Conservation (phyloP, 495 filamentous ascomycete species). For the Penicillium simplicissimum region DNA sequence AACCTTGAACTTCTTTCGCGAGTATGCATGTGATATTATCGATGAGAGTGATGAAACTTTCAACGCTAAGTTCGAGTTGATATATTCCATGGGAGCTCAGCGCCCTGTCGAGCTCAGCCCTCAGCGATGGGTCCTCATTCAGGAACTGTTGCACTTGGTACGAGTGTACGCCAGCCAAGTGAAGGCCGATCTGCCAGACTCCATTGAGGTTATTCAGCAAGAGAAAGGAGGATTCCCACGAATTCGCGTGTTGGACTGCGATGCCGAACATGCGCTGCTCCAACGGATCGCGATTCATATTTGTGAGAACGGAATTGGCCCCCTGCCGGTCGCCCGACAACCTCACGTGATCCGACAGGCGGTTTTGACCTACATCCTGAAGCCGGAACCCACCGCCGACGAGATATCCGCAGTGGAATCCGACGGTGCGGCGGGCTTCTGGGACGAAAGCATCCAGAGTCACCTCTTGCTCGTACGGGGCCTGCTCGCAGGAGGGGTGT, state of each 20-base stretch:
- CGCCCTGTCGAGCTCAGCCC: constrained; percentile 55
- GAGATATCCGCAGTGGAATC: constrained; percentile 35
- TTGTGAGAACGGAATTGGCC: constrained; percentile 20
- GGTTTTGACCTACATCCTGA: constrained; percentile 46
- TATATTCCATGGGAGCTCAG: constrained; percentile 68
- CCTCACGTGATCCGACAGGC: constrained; percentile 32
- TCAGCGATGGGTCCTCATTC: constrained; percentile 60
- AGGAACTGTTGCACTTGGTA: constrained; percentile 54
- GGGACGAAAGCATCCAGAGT: not conserved
- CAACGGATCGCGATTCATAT: constrained; percentile 15
- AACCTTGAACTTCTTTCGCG: constrained; percentile 44
- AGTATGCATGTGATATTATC: constrained; percentile 53
- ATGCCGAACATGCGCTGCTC: constrained; percentile 12
- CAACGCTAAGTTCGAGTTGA: constrained; percentile 58
- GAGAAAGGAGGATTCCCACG: constrained; percentile 37
- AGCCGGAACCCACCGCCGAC: constrained; percentile 22
- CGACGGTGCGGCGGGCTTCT: not conserved
- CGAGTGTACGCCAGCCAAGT: constrained; percentile 23
- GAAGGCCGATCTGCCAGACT: not conserved
- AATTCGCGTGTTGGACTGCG: constrained; percentile 21
- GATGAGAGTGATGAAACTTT: constrained; percentile 71
- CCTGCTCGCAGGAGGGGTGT: constrained; percentile 8
- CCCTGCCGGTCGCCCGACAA: constrained; percentile 30
- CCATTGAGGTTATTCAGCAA: too few relatives aligned
- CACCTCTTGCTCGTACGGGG: constrained; percentile 3